Evolutionary conservation across 306 rosid species (phyloP).

Genomic region (Quercus alba): DNA sequence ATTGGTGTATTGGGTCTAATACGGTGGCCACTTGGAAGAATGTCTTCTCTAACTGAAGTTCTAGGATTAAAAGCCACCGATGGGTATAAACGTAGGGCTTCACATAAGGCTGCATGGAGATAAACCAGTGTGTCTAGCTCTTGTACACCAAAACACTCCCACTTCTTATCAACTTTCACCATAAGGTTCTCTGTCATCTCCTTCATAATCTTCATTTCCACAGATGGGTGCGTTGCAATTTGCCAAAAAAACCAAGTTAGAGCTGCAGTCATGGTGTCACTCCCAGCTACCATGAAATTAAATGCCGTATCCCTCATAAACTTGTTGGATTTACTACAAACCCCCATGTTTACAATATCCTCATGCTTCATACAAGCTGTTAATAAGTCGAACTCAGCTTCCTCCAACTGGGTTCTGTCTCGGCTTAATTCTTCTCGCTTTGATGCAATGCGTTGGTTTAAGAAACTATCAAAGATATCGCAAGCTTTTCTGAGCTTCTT

Average conservation of each 20-base stretch:
- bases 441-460: conserved; percentile 19
- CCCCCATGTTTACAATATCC: background rate
- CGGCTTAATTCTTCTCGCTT: conserved; percentile 15
- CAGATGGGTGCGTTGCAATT: background rate
- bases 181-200: background rate
- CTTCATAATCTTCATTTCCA: conserved; percentile 27
- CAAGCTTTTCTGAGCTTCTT: conserved; percentile 25
- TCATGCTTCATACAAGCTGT: background rate
- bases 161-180: background rate
- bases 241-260: background rate
- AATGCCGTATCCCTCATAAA: background rate
- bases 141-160: background rate
- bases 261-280: background rate
- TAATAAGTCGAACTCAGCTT: background rate
- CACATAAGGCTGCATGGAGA: conserved; percentile 34
- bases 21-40: conserved; percentile 39
- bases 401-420: background rate
- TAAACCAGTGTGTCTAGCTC: conserved; percentile 20
- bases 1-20: background rate
- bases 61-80: conserved; percentile 26
- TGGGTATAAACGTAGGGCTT: conserved; percentile 33
- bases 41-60: conserved; percentile 1
- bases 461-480: conserved; percentile 30
- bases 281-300: background rate
- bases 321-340: background rate